phyloP scores from a whole-genome alignment of 345 rosid species.

The Psidium guajava region DNA sequence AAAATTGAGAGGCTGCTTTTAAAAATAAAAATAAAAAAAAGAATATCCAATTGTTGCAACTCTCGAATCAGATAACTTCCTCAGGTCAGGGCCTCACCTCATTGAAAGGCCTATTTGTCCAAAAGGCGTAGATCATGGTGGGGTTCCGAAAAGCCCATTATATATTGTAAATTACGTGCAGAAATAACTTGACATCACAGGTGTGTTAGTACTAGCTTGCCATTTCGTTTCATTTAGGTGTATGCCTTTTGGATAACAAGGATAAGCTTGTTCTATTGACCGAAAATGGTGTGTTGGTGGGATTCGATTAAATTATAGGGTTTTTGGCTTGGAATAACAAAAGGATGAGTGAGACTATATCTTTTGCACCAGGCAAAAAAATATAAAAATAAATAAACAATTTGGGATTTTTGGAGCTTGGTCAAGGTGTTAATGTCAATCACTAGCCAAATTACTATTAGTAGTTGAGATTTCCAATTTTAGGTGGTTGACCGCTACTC shows the following conservation, averaged over 20 bases:
- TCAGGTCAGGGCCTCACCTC: too few species aligned
- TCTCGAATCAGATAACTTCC: background rate
- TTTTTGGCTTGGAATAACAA: too few species aligned
- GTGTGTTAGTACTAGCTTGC: background rate
- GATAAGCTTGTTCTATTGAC: too few species aligned
- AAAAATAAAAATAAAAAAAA: background rate
- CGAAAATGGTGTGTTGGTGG: too few species aligned
- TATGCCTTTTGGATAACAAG: background rate
- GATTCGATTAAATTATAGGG: too few species aligned
- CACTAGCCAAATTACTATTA: background rate
- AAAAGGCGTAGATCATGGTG: background rate
- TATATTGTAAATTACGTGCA: background rate
- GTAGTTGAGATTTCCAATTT: constrained; percentile 13
- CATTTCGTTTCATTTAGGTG: background rate
- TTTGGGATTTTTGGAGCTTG: background rate
- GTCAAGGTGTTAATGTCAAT: background rate
- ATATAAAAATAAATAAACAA: too few species aligned
- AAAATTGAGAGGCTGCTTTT: background rate
- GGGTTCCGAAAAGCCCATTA: background rate
- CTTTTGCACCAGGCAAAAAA: too few species aligned
- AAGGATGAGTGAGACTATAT: too few species aligned
- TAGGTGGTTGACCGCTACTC: constrained; percentile 8
- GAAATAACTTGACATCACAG: background rate
- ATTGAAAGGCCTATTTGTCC: background rate
- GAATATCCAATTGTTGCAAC: background rate